These are phyloP conservation scores for Paraphoma chrysanthemicola DNA, from an alignment of 2,329 filamentous ascomycete genomes.

Conservation along the genomic window DNA sequence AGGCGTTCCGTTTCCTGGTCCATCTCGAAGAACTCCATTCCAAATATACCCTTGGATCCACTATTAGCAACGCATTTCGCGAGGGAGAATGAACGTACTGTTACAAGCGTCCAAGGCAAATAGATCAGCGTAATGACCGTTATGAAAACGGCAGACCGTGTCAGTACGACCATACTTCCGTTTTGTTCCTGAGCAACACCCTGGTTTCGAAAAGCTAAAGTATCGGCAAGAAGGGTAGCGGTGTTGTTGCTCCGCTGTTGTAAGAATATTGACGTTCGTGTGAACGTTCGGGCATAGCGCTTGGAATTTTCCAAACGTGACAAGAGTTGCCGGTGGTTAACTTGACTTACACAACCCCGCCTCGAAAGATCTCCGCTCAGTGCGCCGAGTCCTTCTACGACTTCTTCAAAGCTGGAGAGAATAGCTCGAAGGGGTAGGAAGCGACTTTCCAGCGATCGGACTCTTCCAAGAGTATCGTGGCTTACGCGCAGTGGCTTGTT, in stretches of 20 bases:
- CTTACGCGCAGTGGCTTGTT: constrained; percentile 21
- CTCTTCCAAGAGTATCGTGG: constrained; percentile 19
- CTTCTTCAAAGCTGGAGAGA: constrained; percentile 1
- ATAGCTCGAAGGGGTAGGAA: constrained; percentile 27
- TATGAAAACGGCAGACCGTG: constrained; percentile 17
- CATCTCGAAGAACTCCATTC: constrained; percentile 13
- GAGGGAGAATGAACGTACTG: not conserved
- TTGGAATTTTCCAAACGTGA: constrained; percentile 10
- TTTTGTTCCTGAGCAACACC: constrained; percentile 11
- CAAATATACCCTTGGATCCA: constrained; percentile 31
- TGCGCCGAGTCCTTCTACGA: not conserved
- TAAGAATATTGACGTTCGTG: constrained; percentile 1
- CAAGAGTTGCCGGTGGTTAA: constrained; percentile 2
- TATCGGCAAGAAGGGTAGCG: constrained; percentile 6
- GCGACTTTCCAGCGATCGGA: constrained; percentile 23
- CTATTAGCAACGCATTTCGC: not conserved
- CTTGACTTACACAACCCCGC: not conserved
- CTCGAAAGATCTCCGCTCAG: not conserved
- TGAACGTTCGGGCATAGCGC: constrained; percentile 1
- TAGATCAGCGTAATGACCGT: constrained; percentile 22
- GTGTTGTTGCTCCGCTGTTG: constrained; percentile 5
- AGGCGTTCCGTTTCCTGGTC: not conserved
- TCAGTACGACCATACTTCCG: constrained; percentile 15
- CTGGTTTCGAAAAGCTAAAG: constrained; percentile 13
- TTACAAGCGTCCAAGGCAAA: constrained; percentile 16